Base-by-base conservation (phyloP, 73 alveolate species). In the Urostyla sp. region DNA sequence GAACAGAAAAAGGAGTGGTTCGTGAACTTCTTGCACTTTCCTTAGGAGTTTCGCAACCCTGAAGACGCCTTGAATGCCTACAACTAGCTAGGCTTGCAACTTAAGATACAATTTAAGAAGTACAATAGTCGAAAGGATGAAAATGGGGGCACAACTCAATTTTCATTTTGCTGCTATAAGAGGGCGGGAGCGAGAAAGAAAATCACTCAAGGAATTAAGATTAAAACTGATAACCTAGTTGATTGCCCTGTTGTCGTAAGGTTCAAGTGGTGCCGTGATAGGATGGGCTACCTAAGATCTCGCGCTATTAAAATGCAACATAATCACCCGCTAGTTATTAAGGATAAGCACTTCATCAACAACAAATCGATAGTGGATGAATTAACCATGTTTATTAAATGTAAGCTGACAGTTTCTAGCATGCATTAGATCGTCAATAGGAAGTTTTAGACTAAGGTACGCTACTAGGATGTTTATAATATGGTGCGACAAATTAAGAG, bases 401-500 rank as follows among this genome's bases (percentile, higher is more conserved):
- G 79, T 60, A 60, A 43, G 31, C 23, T 75, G 40, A 57, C 79
- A 21, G 77, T 60, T 18, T 53, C 80, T 28, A 52, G 55, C 26
- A 81, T 81, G 67, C 15, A 35, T 28, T 16, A 67, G 6, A 49
- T 76, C 18, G 44, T 81, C 1, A 75, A 75, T 48, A 57, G 58
- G 55, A 75, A 75, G 35, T 75, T 72, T 54, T 57, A 66, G 36
- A 85, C 72, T 3, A 72, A 67, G 31, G 55, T 67, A 0, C 20
- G 91, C 61, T 80, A 80, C 37, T 44, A 63, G 31, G 90, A 80
- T 26, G 48, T 80, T 3, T 80, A 80, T 26, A 67, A 67, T 36
- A 67, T 80, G 84, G 79, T 80, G 24, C 50, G 75, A 16, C 35
- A 35, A 46, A 80, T 80, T 1, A 80, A 80, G 23, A 69, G 60